phyloP scores from a whole-genome alignment of 768 basidiomycete genomes.

The Multifurca ochricompacta region DNA sequence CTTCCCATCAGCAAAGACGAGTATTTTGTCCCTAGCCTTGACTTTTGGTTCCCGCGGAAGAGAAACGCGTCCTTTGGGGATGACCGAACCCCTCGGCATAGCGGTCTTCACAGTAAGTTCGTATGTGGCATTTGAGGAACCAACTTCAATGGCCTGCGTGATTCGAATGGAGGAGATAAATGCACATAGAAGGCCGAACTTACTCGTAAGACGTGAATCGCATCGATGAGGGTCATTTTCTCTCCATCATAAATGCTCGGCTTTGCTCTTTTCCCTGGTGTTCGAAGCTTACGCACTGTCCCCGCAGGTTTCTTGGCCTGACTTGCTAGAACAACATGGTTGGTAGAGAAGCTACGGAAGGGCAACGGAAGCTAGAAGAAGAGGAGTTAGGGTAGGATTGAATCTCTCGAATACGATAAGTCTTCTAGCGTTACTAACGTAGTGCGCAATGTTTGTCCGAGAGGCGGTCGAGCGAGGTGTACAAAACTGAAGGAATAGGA shows the following conservation, averaged over 20 bases:
- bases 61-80: slow-evolving; percentile 84
- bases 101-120: slow-evolving; percentile 77
- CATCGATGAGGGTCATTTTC: slow-evolving; percentile 57
- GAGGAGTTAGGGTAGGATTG: background rate
- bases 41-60: slow-evolving; percentile 76
- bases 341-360: slow-evolving; percentile 48
- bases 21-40: slow-evolving; percentile 62
- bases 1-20: slow-evolving; percentile 90
- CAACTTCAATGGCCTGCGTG: slow-evolving; percentile 72
- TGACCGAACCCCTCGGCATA: slow-evolving; percentile 66
- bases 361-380: slow-evolving; percentile 9
- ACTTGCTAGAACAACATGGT: slow-evolving; percentile 38
- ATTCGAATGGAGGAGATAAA: slow-evolving; percentile 5
- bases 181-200: slow-evolving; percentile 28
- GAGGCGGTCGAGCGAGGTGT: background rate
- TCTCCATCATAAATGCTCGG: slow-evolving; percentile 55
- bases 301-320: slow-evolving; percentile 50
- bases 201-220: slow-evolving; percentile 56
- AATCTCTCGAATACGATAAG: background rate
- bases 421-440: background rate
- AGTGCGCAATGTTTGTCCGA: background rate
- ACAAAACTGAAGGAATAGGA: slow-evolving; percentile 5
- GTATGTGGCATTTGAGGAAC: slow-evolving; percentile 66
- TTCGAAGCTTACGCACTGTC: slow-evolving; percentile 47
- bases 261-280: slow-evolving; percentile 41